Conservation (phyloP, 305 asterid genomes). For the Andrographis paniculata region DNA sequence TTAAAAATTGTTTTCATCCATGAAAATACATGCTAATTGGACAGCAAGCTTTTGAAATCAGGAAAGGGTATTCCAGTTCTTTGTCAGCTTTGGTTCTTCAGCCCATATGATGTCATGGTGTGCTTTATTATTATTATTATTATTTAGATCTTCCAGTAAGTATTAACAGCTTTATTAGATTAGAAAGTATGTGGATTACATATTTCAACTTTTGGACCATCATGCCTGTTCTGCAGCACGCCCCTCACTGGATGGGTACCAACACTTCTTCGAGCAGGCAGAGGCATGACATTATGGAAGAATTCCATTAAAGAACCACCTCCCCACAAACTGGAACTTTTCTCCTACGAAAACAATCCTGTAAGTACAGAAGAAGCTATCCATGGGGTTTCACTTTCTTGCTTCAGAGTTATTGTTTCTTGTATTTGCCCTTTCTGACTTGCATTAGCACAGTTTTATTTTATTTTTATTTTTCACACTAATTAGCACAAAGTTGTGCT, state of each 20-base stretch:
- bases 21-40: not conserved
- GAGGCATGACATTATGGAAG: constrained; percentile 75
- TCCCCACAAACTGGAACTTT: constrained; percentile 51
- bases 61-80: constrained; percentile 4
- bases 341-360: constrained; percentile 65
- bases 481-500: no score
- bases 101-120: no score
- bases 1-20: no score
- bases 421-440: not conserved
- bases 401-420: not conserved
- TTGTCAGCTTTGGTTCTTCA: no score
- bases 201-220: no score
- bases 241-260: constrained; percentile 79
- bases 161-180: not conserved
- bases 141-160: no score
- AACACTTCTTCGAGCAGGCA: constrained; percentile 75
- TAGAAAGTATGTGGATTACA: not conserved
- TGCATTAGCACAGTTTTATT: no score
- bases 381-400: not conserved
- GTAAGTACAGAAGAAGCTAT: constrained; percentile 29
- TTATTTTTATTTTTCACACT: no score
- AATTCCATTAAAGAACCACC: constrained; percentile 49
- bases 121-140: no score
- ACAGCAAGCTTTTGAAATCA: not conserved
- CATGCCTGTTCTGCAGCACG: constrained; percentile 65